Conservation (phyloP, 2,329 filamentous ascomycete species). For the Aspergillus terreus region DNA sequence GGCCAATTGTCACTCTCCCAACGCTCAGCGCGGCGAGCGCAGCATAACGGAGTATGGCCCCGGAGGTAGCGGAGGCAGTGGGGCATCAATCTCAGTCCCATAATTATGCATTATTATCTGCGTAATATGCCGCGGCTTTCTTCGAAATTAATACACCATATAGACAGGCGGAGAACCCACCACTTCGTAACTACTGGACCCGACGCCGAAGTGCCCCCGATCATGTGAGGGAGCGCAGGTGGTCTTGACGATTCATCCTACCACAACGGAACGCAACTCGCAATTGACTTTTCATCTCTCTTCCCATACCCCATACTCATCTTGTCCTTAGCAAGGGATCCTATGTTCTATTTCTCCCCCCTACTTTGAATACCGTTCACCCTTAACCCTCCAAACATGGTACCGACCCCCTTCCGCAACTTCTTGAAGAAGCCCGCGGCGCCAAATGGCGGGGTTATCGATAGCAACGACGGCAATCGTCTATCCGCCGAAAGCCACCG, state of each 20-base stretch:
- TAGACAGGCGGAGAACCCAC: slow-evolving; percentile 8
- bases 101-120: too few relatives aligned
- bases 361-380: not conserved
- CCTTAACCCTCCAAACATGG: not conserved
- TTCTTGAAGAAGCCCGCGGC: slow-evolving; percentile 62
- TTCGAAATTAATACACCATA: not conserved
- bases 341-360: too few relatives aligned
- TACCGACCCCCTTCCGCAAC: slow-evolving; percentile 59
- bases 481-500: slow-evolving; percentile 43
- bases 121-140: too few relatives aligned
- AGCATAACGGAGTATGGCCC: too few relatives aligned
- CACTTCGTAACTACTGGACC: slow-evolving; percentile 13
- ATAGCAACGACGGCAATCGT: slow-evolving; percentile 50
- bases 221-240: slow-evolving; percentile 12
- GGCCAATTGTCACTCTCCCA: too few relatives aligned
- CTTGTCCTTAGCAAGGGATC: not conserved
- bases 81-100: too few relatives aligned
- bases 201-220: slow-evolving; percentile 17
- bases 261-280: not conserved
- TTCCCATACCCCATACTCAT: not conserved
- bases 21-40: too few relatives aligned
- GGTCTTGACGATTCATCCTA: not conserved
- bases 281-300: not conserved
- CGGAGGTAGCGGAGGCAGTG: too few relatives aligned
- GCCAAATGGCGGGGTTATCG: slow-evolving; percentile 32